phyloP scores from a whole-genome alignment of 2,329 filamentous ascomycete species.

The Paraconiothyrium brasiliense region DNA sequence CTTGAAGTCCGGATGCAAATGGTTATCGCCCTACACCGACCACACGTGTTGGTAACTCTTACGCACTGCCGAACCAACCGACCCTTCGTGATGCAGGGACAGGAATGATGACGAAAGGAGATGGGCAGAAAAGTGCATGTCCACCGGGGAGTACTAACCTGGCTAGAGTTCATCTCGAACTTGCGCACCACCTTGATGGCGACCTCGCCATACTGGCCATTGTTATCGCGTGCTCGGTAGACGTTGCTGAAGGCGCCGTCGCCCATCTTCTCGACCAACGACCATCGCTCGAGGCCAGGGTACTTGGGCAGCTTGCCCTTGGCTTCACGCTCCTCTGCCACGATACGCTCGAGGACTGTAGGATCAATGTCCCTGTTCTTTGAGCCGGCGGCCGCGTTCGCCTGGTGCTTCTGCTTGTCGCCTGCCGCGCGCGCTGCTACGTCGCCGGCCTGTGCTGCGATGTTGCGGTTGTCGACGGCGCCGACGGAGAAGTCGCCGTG shows the following conservation, averaged over 20 bases:
- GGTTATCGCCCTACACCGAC: conserved; percentile 79
- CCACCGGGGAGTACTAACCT: conserved; percentile 74
- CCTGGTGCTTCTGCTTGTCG: conserved; percentile 66
- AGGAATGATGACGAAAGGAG: conserved; percentile 41
- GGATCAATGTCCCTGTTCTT: conserved; percentile 62
- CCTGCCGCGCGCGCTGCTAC: conserved; percentile 70
- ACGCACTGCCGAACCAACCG: conserved; percentile 33
- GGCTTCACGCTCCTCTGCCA: conserved; percentile 90
- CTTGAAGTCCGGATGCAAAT: conserved; percentile 96
- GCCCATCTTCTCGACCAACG: conserved; percentile 94
- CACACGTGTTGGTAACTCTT: conserved; percentile 60
- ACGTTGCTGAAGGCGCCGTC: conserved; percentile 99
- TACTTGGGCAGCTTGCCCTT: conserved; percentile 87
- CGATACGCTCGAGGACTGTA: conserved; percentile 80
- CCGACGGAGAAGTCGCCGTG: conserved; percentile 69
- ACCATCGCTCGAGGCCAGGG: conserved; percentile 85
- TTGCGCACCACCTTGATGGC: conserved; percentile 99
- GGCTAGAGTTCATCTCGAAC: conserved; percentile 98
- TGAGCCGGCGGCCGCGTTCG: conserved; percentile 55
- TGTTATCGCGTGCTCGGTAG: conserved; percentile 83
- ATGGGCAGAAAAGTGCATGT: conserved; percentile 43
- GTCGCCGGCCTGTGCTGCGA: conserved; percentile 73
- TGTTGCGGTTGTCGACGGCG: conserved; percentile 69
- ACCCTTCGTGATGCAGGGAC: conserved; percentile 32
- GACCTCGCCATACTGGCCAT: conserved; percentile 76